Base-by-base conservation (phyloP, 768 basidiomycete genomes). In the Suillus ampliporus region DNA sequence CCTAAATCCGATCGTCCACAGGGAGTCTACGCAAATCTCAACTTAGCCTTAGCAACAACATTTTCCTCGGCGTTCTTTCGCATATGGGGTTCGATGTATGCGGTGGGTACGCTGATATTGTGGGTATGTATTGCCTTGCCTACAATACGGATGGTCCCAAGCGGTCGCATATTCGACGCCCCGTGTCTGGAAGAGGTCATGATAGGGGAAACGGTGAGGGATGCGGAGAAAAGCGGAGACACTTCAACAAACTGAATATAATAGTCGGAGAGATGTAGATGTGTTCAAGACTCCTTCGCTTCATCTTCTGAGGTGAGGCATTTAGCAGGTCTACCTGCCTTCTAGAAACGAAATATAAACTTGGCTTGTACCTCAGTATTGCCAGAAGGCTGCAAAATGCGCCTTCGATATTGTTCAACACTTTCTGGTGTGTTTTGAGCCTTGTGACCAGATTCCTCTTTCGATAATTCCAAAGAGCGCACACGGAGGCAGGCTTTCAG, bases 1-100 rank as follows among this genome's bases (percentile, higher is more conserved):
- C 23, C 34, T 37, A 37, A 26, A 40, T 31, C 4, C 48, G 21
- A 38, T 65, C 11, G 38, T 57, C 46, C 60, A 51, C 56, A 86
- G 84, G 84, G 85, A n/a, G 89, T 89, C 0, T 90, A 88, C 65
- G 87, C 88, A 2, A 86, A 86, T 64, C 77, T 87, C 11, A 89
- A 88, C 0, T 80, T 90, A 23, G 75, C 77, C 23, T 77, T 91
- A 0, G 81, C 79, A 5, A 66, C 68, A 19, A 77, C 78, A 8
- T 81, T 90, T 64, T 80, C 86, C 57, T 86, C 86, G 2, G 35
- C 61, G 6, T 84, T 85, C 70, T 84, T 91, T 65, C 82, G 86
- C 4, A 68, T 89, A 14, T 83, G 80, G 72, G 89, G 89, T 17
- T 75, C 86, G 1, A 80, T 85, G 1, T 88, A 86, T 65, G 80